Evolutionary conservation across 2,329 filamentous ascomycete species (phyloP).

Genomic region (Aspergillus pseudoglaucus): DNA sequence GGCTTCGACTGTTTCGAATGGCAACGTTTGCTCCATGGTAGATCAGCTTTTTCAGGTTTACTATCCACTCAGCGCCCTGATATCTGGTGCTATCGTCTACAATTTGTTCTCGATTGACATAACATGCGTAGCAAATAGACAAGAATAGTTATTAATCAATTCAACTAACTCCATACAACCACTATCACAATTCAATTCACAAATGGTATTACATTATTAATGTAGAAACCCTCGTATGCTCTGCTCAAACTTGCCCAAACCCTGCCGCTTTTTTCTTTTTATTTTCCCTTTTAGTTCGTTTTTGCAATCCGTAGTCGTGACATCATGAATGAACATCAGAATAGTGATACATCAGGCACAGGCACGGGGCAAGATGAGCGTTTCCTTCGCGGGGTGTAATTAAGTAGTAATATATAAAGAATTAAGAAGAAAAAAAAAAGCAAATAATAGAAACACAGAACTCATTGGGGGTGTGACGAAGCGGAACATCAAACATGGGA

Average conservation of each 20-base stretch:
- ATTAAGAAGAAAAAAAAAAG: not conserved
- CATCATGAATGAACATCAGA: not conserved
- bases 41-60: too few relatives aligned
- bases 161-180: too few relatives aligned
- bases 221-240: not conserved
- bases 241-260: not conserved
- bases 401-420: not conserved
- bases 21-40: too few relatives aligned
- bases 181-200: not conserved
- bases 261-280: not conserved
- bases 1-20: too few relatives aligned
- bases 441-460: slow-evolving; percentile 1
- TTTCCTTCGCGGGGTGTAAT: not conserved
- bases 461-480: slow-evolving; percentile 2
- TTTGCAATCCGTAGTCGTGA: slow-evolving; percentile 2
- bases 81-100: too few relatives aligned
- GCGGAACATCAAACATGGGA: not conserved
- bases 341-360: too few relatives aligned
- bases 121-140: not conserved
- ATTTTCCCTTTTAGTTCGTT: not conserved
- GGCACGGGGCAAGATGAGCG: not conserved
- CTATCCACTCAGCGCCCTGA: too few relatives aligned
- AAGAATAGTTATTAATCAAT: not conserved
- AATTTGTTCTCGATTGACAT: too few relatives aligned
- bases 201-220: slow-evolving; percentile 1